These are phyloP conservation scores for Syzygium malaccense DNA, from an alignment of 441 rosid genomes.

Conservation along the genomic window DNA sequence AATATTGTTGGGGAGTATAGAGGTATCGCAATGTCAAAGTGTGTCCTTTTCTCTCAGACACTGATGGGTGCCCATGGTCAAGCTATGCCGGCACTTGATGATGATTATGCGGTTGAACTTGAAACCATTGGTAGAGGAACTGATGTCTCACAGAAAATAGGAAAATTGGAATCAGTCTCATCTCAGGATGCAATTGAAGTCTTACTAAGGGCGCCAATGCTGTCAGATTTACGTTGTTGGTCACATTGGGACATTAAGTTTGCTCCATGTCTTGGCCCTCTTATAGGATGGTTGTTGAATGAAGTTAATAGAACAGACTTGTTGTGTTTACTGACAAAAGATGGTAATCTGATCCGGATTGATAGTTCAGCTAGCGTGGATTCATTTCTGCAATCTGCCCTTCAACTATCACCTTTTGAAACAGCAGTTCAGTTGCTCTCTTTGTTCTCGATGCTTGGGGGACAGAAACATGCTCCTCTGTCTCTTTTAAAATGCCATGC, in stretches of 20 bases:
- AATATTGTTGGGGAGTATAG: constrained; percentile 31
- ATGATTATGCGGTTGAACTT: constrained; percentile 17
- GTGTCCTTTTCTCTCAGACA: constrained; percentile 69
- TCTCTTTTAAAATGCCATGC: constrained; percentile 75
- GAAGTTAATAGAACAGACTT: constrained; percentile 63
- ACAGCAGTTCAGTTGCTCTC: constrained; percentile 82
- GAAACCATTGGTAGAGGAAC: constrained; percentile 16
- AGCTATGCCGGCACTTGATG: neutral
- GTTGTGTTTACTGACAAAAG: constrained; percentile 71
- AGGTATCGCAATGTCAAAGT: constrained; percentile 40
- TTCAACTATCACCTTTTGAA: constrained; percentile 60
- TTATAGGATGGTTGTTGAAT: constrained; percentile 59
- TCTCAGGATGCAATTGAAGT: constrained; percentile 60
- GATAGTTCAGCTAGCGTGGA: constrained; percentile 74
- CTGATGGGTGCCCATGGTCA: constrained; percentile 21
- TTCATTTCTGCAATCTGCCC: constrained; percentile 79
- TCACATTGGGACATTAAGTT: constrained; percentile 85
- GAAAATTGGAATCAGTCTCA: constrained; percentile 28
- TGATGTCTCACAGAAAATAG: constrained; percentile 12
- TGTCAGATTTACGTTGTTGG: constrained; percentile 70
- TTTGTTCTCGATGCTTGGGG: constrained; percentile 58
- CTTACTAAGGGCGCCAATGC: constrained; percentile 72
- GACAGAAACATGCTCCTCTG: constrained; percentile 52
- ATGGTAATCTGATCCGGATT: constrained; percentile 74
- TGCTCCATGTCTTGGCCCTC: constrained; percentile 85